Percentiles rank a stretch among this genome's conserved stretches.
phyloP scores from a whole-genome alignment of 179 eudicot genomes.

The Corrigiola litoralis region DNA sequence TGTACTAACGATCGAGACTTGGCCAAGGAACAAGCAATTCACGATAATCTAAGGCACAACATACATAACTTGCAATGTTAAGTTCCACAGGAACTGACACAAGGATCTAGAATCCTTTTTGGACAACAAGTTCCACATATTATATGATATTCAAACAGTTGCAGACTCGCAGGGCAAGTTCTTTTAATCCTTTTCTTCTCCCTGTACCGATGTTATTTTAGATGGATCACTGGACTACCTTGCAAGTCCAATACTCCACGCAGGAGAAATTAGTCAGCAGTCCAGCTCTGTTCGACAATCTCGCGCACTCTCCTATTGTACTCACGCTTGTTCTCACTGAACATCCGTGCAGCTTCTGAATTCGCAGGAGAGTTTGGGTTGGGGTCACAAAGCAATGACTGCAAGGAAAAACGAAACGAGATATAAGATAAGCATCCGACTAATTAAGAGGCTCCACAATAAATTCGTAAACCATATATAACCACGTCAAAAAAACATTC shows the following conservation, averaged over 20 bases:
- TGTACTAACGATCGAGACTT: not conserved
- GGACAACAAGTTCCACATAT: slow-evolving; percentile 15
- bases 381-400: slow-evolving; percentile 74
- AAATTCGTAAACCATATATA: too few species aligned
- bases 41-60: not conserved
- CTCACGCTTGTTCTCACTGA: slow-evolving; percentile 71
- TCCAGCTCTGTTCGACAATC: slow-evolving; percentile 82
- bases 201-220: slow-evolving; percentile 20
- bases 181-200: not conserved
- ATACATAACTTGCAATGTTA: slow-evolving; percentile 10
- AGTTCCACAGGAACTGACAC: slow-evolving; percentile 10
- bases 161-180: slow-evolving; percentile 15
- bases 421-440: too few species aligned
- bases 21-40: not conserved
- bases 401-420: slow-evolving; percentile 6
- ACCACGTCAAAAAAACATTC: too few species aligned
- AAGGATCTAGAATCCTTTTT: slow-evolving; percentile 5
- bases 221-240: slow-evolving; percentile 4
- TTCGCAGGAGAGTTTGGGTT: slow-evolving; percentile 77
- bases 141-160: slow-evolving; percentile 16
- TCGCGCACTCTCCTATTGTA: slow-evolving; percentile 70
- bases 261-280: slow-evolving; percentile 47
- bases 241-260: slow-evolving; percentile 2
- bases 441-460: not conserved
- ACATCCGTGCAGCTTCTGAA: slow-evolving; percentile 71